Conservation (phyloP, 768 basidiomycete species). For the Mycena alexandri region DNA sequence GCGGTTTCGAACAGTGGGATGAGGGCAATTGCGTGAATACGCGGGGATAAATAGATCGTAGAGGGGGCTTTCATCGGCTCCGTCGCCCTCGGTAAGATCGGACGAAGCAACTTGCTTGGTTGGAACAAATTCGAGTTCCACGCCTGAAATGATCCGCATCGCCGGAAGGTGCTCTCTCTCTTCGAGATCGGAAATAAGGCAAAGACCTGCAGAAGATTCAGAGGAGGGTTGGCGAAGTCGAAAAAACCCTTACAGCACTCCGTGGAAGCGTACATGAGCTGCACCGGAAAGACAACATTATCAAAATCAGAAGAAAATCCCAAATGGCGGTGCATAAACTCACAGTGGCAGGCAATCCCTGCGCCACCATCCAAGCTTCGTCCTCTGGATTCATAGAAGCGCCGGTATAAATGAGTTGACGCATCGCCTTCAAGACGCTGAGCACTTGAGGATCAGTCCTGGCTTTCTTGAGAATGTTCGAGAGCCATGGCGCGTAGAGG, state of each 20-base stretch:
- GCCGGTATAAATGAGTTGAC: slow-evolving; percentile 41
- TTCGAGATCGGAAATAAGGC: slow-evolving; percentile 18
- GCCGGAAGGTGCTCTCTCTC: slow-evolving; percentile 6
- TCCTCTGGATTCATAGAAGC: slow-evolving; percentile 28
- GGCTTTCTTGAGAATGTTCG: slow-evolving; percentile 25
- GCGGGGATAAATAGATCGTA: slow-evolving; percentile 36
- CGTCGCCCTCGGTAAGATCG: slow-evolving; percentile 22
- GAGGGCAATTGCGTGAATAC: slow-evolving; percentile 12
- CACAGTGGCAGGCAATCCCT: slow-evolving; percentile 26
- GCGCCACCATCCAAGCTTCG: slow-evolving; percentile 11
- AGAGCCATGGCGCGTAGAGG: slow-evolving; percentile 41
- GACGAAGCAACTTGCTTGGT: neutral
- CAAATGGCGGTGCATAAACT: neutral
- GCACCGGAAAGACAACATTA: neutral
- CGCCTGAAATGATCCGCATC: slow-evolving; percentile 22
- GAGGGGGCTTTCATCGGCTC: neutral
- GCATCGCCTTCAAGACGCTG: slow-evolving; percentile 32
- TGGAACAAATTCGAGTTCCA: slow-evolving; percentile 19
- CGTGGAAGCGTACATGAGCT: slow-evolving; percentile 30
- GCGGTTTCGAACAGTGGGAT: slow-evolving; percentile 33
- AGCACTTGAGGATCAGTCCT: slow-evolving; percentile 26
- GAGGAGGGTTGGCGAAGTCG: too few relatives aligned
- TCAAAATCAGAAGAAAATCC: too few relatives aligned
- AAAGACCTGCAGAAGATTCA: neutral
- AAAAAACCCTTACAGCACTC: slow-evolving; percentile 18